These are phyloP conservation scores for Colletotrichum neosansevieriae DNA, from an alignment of 2,329 filamentous ascomycete species.

Conservation along the genomic window DNA sequence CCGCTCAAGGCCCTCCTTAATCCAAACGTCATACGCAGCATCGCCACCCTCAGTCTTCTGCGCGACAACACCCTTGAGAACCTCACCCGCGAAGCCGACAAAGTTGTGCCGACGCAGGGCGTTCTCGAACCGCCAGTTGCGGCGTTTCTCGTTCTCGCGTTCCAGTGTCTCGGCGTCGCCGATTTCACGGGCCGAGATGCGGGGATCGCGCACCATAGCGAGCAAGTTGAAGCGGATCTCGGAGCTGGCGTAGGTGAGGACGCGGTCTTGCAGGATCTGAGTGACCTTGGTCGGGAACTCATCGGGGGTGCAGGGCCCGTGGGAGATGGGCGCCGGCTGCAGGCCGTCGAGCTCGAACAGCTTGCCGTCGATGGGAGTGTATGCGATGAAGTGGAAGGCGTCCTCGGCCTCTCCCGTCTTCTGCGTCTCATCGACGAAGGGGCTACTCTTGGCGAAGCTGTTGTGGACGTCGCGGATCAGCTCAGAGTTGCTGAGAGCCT, in stretches of 20 bases:
- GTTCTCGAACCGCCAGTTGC: conserved; percentile 95
- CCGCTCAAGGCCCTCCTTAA: conserved; percentile 74
- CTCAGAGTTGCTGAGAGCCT: conserved; percentile 72
- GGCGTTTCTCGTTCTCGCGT: conserved; percentile 85
- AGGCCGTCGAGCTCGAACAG: conserved; percentile 97
- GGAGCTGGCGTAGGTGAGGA: conserved; percentile 83
- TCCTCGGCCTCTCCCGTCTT: conserved; percentile 81
- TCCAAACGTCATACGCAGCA: conserved; percentile 78
- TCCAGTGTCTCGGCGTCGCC: conserved; percentile 84
- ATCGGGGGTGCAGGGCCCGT: conserved; percentile 78
- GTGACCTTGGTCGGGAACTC: conserved; percentile 86
- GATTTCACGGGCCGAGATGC: conserved; percentile 81
- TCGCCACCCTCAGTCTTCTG: conserved; percentile 75
- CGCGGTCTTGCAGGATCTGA: conserved; percentile 85
- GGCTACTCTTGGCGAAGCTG: conserved; percentile 87
- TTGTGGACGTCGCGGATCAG: conserved; percentile 86
- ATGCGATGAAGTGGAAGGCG: conserved; percentile 97
- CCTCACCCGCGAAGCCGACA: conserved; percentile 91
- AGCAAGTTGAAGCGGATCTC: conserved; percentile 98
- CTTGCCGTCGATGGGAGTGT: conserved; percentile 81
- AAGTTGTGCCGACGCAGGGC: conserved; percentile 93
- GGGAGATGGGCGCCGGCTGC: conserved; percentile 90
- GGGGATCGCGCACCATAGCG: conserved; percentile 88
- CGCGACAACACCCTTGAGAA: conserved; percentile 87
- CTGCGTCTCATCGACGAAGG: conserved; percentile 92